Conservation (phyloP, 495 filamentous ascomycete genomes). For the Penicillium cataractarum region DNA sequence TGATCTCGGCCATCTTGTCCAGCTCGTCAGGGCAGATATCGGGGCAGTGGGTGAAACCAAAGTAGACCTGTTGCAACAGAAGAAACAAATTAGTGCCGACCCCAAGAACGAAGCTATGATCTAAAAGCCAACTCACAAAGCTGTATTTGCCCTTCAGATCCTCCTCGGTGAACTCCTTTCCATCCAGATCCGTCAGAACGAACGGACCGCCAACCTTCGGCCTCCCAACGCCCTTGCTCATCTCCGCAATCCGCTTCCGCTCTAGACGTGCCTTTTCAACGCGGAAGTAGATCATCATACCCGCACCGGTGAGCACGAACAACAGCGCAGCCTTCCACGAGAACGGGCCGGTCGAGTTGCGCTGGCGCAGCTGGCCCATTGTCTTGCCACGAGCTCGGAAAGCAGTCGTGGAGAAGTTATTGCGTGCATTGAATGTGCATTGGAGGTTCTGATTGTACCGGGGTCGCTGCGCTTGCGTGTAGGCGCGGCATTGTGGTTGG, state of each 20-base stretch:
- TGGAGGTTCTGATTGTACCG: slow-evolving; percentile 21
- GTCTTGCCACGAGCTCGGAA: slow-evolving; percentile 36
- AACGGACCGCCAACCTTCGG: slow-evolving; percentile 93
- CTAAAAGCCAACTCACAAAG: slow-evolving; percentile 52
- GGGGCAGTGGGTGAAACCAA: slow-evolving; percentile 97
- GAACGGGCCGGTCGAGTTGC: slow-evolving; percentile 66
- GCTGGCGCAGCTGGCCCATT: slow-evolving; percentile 48
- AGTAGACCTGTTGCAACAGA: slow-evolving; percentile 69
- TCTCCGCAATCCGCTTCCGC: slow-evolving; percentile 81
- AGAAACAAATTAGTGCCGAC: neutral
- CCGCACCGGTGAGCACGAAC: slow-evolving; percentile 77
- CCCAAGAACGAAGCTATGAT: neutral
- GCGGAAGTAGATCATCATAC: slow-evolving; percentile 86
- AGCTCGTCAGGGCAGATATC: slow-evolving; percentile 99
- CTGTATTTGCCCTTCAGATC: slow-evolving; percentile 86
- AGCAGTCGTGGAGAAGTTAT: slow-evolving; percentile 39
- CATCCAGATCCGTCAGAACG: slow-evolving; percentile 78
- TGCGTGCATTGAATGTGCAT: slow-evolving; percentile 20
- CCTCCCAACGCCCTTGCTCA: slow-evolving; percentile 86
- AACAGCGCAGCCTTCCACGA: slow-evolving; percentile 86
- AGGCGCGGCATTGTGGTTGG: slow-evolving; percentile 29
- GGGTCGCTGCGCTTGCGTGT: slow-evolving; percentile 34
- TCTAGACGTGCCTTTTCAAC: slow-evolving; percentile 87
- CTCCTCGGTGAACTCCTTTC: slow-evolving; percentile 71
- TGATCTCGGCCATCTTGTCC: slow-evolving; percentile 96